phyloP scores from a whole-genome alignment of 192 early-diverging fungal species.

The Podila minutissima region DNA sequence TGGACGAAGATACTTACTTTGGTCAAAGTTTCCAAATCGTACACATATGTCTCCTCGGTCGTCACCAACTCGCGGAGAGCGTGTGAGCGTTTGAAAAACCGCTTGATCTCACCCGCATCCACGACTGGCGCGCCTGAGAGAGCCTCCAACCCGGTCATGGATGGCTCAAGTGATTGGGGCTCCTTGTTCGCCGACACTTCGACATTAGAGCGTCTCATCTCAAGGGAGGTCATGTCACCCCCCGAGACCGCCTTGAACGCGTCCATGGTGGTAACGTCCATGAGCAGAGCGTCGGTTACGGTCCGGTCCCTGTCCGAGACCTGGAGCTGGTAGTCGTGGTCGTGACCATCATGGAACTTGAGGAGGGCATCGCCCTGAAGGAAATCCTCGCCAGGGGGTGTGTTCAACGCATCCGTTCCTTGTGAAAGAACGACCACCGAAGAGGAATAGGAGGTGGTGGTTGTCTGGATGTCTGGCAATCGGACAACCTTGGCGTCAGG shows the following conservation, averaged over 20 bases:
- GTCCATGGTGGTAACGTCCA: not conserved
- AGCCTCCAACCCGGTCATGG: conserved; percentile 1
- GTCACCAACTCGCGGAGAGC: conserved; percentile 56
- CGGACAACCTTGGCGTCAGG: conserved; percentile 29
- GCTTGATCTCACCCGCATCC: conserved; percentile 30
- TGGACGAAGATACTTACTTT: conserved; percentile 28
- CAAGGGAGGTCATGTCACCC: not conserved
- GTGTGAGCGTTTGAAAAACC: conserved; percentile 48
- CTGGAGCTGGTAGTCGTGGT: conserved; percentile 11
- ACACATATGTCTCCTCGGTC: conserved; percentile 61
- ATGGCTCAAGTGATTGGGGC: not conserved
- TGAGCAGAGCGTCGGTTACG: conserved; percentile 1
- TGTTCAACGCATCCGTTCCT: not conserved
- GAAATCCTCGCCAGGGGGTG: too few relatives aligned
- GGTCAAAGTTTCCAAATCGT: conserved; percentile 58
- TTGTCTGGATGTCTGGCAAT: conserved; percentile 27
- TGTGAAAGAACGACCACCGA: not conserved
- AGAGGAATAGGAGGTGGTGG: not conserved
- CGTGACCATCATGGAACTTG: not conserved
- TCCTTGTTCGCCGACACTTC: too few relatives aligned
- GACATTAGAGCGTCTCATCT: not conserved
- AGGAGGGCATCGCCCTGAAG: not conserved
- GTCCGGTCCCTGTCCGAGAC: conserved; percentile 8
- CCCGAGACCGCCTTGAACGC: not conserved
- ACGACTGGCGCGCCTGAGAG: not conserved